A percentile compares a stretch with the other conserved stretches of the same genome.
Evolutionary conservation across 352 stramenopile genomes (phyloP).

Genomic region (Aphanomyces euteiches): DNA sequence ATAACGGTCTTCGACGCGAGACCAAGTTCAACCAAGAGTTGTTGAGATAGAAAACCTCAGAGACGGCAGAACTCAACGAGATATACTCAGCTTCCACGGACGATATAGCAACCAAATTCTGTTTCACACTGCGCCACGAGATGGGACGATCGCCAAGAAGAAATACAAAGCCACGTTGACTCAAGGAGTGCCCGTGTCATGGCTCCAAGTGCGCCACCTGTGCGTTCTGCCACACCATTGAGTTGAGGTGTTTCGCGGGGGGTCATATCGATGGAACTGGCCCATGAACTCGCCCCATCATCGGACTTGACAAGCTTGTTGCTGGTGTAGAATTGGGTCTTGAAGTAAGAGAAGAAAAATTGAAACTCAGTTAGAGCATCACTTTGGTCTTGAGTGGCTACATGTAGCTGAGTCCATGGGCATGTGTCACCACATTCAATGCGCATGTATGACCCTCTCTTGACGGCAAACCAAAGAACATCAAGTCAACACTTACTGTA

Average conservation of each 20-base stretch:
- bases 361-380: not conserved
- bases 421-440: conserved; percentile 4
- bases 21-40: not conserved
- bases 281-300: conserved; percentile 3
- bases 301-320: conserved; percentile 8
- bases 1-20: not conserved
- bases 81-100: conserved; percentile 4
- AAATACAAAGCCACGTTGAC: not conserved
- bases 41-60: not conserved
- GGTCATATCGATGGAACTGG: not conserved
- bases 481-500: conserved; percentile 7
- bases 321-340: not conserved
- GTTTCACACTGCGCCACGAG: not conserved
- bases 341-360: conserved; percentile 6
- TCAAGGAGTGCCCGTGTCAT: not conserved
- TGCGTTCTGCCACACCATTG: conserved; percentile 11
- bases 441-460: not conserved
- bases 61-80: not conserved
- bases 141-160: conserved; percentile 1
- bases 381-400: not conserved
- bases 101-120: not conserved
- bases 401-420: not conserved
- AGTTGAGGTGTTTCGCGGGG: not conserved
- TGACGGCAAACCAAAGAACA: conserved; percentile 8
- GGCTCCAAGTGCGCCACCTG: conserved; percentile 2